Evolutionary conservation across 2,329 filamentous ascomycete species (phyloP), one percentile per base, ranked within the genome.

Genomic region (Calonectria leucothoes): DNA sequence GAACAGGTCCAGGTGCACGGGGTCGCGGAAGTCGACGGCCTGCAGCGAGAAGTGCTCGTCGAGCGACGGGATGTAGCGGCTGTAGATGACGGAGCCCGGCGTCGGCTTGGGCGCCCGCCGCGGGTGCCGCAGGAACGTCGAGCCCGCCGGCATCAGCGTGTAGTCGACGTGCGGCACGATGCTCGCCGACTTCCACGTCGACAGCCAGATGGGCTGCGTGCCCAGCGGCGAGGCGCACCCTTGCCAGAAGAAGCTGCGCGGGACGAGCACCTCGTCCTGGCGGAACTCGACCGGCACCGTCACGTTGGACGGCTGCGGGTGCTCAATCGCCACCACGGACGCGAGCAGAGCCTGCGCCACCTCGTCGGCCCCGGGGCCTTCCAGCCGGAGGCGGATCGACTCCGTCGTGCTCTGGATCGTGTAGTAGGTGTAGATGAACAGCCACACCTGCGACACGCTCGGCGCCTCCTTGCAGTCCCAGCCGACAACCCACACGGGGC

Each of bases 31-130:
- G 82, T 95, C 91, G 1, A 95, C 87, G 12, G 90, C 92, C 57
- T 93, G 87, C 84, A 95, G 92, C 71, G 92, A 93, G 82, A 95
- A 95, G 80, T 91, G 92, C 86, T 95, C 91, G 70, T 91, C 87
- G 45, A 95, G 87, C 77, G 94, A 90, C 7, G 93, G 93, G 72
- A 95, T 93, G 84, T 92, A 95, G 57, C 94, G 92, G 80, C 93
- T 94, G 87, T 95, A 95, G 77, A 94, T 88, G 74, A 92, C 87
- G 1, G 91, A 89, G 1, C 93, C 93, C 0, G 92, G 91, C 4
- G 85, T 83, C 8, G 94, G 94, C 85, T 95, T 95, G 52, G 91
- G 87, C 3, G 90, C 90, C 5, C 94, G 91, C 2, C 91, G 87
- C 5, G 94, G 94, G 82, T 95, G 94, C 79, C 90, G 91, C 20